Conservation (phyloP, 352 stramenopile genomes). For the Globisporangium paddicum region DNA sequence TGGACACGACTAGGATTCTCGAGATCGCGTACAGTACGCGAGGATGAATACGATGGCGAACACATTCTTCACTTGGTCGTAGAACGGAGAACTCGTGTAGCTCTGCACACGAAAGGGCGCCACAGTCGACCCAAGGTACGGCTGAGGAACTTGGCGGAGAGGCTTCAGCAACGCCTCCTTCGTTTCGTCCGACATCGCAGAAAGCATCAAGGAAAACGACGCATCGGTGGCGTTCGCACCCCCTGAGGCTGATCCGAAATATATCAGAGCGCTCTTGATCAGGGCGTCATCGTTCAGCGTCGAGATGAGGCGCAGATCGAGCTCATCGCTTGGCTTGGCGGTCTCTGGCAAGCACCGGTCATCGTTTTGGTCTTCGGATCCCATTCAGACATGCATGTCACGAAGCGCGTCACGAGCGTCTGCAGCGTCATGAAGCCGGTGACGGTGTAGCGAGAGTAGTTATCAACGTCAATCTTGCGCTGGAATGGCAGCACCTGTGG, state of each 20-base stretch:
- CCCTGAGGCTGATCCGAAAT: no score
- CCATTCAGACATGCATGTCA: constrained; percentile 35
- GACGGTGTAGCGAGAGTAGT: constrained; percentile 23
- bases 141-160: constrained; percentile 39
- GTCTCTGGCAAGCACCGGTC: constrained; percentile 24
- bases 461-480: constrained; percentile 14
- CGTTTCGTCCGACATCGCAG: no score
- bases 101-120: constrained; percentile 35
- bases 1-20: constrained; percentile 64
- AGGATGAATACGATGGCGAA: constrained; percentile 88
- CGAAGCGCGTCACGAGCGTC: constrained; percentile 40
- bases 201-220: neutral
- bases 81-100: no score
- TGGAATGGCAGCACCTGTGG: no score
- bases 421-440: constrained; percentile 44
- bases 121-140: constrained; percentile 25
- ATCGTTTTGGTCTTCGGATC: constrained; percentile 17
- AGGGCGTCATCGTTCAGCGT: no score
- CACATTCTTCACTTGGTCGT: constrained; percentile 42
- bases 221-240: neutral
- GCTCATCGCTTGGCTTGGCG: no score
- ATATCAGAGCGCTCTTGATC: no score
- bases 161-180: constrained; percentile 27
- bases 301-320: no score
- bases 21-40: constrained; percentile 87